Evolutionary conservation across 129 eudicot genomes (phyloP).

Genomic region (Pittosporum tobira): DNA sequence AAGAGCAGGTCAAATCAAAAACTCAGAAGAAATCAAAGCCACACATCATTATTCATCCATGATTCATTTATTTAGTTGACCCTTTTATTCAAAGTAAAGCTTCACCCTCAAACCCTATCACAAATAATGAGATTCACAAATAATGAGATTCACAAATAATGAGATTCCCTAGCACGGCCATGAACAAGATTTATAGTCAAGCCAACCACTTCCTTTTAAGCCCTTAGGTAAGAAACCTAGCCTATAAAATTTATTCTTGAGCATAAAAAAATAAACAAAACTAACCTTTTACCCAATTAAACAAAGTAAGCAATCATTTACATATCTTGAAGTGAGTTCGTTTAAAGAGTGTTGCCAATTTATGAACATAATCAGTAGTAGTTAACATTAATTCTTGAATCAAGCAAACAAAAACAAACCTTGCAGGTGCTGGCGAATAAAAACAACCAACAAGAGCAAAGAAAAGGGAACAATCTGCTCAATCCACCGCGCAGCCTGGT

Average conservation of each 20-base stretch:
- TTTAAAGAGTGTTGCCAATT: not conserved
- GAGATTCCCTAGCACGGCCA: not conserved
- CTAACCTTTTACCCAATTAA: too few relatives aligned
- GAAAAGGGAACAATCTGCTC: conserved; percentile 84
- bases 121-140: too few relatives aligned
- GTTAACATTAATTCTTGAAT: not conserved
- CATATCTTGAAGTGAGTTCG: not conserved
- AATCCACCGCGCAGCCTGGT: conserved; percentile 50
- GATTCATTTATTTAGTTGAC: not conserved
- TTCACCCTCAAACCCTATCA: not conserved
- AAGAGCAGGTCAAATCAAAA: too few relatives aligned
- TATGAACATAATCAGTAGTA: not conserved
- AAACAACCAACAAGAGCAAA: conserved; percentile 54
- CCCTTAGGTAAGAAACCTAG: too few relatives aligned
- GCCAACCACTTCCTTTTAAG: not conserved
- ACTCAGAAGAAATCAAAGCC: not conserved
- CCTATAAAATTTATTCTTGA: not conserved
- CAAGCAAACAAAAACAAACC: conserved; percentile 22
- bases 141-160: too few relatives aligned
- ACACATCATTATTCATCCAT: not conserved
- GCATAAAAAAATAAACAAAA: not conserved
- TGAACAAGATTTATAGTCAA: not conserved
- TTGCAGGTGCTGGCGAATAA: conserved; percentile 70
- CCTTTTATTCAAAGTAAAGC: not conserved
- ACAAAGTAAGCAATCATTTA: not conserved